phyloP scores from a whole-genome alignment of 2,329 filamentous ascomycete species.

The Penicillium sp. region DNA sequence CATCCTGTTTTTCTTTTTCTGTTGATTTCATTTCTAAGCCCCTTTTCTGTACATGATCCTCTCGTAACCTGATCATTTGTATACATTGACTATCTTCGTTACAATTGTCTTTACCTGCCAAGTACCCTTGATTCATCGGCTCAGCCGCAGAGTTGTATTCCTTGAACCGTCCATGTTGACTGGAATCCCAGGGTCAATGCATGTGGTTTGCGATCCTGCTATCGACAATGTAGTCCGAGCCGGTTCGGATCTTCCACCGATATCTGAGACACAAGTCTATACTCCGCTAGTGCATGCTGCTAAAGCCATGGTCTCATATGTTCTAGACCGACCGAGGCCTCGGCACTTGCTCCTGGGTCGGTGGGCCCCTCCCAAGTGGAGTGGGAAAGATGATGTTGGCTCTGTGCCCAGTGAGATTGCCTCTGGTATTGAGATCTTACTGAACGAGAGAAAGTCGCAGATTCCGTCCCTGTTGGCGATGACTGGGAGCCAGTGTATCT shows the following conservation, averaged over 20 bases:
- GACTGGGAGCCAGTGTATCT: too few species aligned
- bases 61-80: not conserved
- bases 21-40: not conserved
- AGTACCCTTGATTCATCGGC: not conserved
- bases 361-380: not conserved
- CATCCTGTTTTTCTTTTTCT: slow-evolving; percentile 1
- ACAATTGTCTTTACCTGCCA: not conserved
- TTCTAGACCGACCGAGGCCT: not conserved
- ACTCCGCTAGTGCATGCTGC: not conserved
- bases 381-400: not conserved
- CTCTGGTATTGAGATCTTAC: too few species aligned
- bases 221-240: not conserved
- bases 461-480: too few species aligned
- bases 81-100: not conserved
- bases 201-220: too few species aligned
- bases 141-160: not conserved
- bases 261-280: not conserved
- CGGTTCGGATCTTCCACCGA: not conserved
- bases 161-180: not conserved
- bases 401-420: too few species aligned
- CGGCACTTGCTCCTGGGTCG: not conserved
- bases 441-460: too few species aligned
- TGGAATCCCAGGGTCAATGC: too few species aligned
- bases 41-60: not conserved
- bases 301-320: not conserved